Conservation (phyloP, 139 green algal genomes). For the Astrephomene gubernaculifera region DNA sequence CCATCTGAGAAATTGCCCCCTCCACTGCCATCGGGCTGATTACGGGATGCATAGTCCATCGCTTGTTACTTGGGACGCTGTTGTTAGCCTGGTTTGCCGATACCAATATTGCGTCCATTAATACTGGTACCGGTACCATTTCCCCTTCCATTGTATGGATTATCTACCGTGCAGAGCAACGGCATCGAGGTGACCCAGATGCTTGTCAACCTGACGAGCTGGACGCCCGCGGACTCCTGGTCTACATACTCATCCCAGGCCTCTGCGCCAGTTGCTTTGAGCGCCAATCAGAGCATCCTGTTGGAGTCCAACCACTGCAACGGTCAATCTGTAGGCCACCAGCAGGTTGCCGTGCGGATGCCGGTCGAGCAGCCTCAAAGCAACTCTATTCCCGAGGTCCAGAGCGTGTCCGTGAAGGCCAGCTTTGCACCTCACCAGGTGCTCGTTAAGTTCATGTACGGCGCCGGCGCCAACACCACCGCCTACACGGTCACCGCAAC, state of each 20-base stretch:
- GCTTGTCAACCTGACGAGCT: neutral
- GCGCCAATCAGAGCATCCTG: conserved; percentile 41
- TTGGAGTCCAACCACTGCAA: conserved; percentile 42
- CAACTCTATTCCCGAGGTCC: conserved; percentile 32
- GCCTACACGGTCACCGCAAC: neutral
- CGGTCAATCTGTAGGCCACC: neutral
- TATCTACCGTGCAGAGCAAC: conserved; percentile 3
- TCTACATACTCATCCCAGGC: conserved; percentile 10
- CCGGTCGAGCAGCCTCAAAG: neutral
- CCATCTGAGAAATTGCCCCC: too few relatives aligned
- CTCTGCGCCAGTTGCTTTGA: conserved; percentile 17
- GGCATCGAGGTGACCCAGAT: neutral
- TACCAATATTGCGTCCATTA: too few relatives aligned
- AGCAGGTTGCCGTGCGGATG: conserved; percentile 40
- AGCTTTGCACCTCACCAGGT: neutral
- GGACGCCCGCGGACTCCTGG: conserved; percentile 2
- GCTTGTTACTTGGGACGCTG: too few relatives aligned
- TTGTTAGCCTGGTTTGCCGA: too few relatives aligned
- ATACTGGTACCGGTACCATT: too few relatives aligned
- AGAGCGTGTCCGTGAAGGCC: neutral
- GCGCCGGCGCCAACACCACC: conserved; percentile 1
- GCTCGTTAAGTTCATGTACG: conserved; percentile 35
- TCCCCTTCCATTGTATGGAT: too few relatives aligned
- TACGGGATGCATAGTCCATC: too few relatives aligned
- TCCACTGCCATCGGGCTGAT: too few relatives aligned